A percentile compares a stretch with the other conserved stretches of the same genome.
Evolutionary conservation across 1,139 yeast species (phyloP).

Genomic region (Geotrichum restrictum): DNA sequence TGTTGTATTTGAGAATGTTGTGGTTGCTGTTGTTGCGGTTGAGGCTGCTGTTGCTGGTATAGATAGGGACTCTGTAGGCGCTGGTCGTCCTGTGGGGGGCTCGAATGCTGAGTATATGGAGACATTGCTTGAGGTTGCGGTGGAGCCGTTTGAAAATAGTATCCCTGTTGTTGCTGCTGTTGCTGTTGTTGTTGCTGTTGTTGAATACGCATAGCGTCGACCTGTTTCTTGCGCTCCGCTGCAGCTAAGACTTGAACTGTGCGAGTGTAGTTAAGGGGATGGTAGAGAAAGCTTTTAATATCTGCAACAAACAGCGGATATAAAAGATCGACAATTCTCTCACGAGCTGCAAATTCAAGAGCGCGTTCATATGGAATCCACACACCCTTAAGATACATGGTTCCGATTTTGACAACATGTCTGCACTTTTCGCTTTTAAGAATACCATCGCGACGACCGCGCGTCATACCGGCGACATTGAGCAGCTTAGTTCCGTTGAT

Average conservation of each 20-base stretch:
- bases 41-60: slow-evolving; percentile 7
- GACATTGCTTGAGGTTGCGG: slow-evolving; percentile 1
- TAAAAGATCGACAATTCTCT: slow-evolving; percentile 76
- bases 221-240: slow-evolving; percentile 36
- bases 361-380: slow-evolving; percentile 98
- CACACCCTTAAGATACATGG: slow-evolving; percentile 95
- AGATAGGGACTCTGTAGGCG: not conserved
- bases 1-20: slow-evolving; percentile 11
- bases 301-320: slow-evolving; percentile 87
- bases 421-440: slow-evolving; percentile 82
- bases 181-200: slow-evolving; percentile 23
- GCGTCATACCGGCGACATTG: slow-evolving; percentile 54
- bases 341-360: slow-evolving; percentile 81
- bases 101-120: slow-evolving; percentile 4
- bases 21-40: slow-evolving; percentile 7
- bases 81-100: slow-evolving; percentile 14
- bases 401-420: slow-evolving; percentile 91
- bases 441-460: slow-evolving; percentile 80
- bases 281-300: slow-evolving; percentile 37
- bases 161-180: slow-evolving; percentile 15
- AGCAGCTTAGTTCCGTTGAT: slow-evolving; percentile 55
- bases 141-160: slow-evolving; percentile 14
- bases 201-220: slow-evolving; percentile 27
- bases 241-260: slow-evolving; percentile 40
- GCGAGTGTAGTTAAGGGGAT: slow-evolving; percentile 36